Evolutionary conservation across 441 rosid genomes (phyloP).

Genomic region (Aquilaria agallochum): DNA sequence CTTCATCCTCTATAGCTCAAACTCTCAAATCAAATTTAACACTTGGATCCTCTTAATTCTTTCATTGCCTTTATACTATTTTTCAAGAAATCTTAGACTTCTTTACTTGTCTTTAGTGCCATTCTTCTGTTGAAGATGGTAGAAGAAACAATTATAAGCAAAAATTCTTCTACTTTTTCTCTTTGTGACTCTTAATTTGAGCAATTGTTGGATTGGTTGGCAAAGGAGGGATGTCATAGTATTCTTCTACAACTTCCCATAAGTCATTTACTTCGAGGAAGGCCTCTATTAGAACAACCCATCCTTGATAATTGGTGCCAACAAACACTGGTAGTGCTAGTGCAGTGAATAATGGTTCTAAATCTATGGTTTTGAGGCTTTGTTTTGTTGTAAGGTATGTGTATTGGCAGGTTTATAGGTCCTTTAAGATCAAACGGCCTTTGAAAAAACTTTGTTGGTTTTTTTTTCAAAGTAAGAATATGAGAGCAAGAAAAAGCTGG

Average conservation of each 20-base stretch:
- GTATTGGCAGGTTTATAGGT: too few relatives aligned
- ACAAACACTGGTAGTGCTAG: not conserved
- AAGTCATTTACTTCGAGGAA: not conserved
- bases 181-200: not conserved
- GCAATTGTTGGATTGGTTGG: not conserved
- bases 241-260: not conserved
- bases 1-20: not conserved
- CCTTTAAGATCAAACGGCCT: too few relatives aligned
- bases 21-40: not conserved
- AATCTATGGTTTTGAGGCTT: too few relatives aligned
- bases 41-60: not conserved
- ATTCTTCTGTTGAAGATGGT: not conserved
- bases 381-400: too few relatives aligned
- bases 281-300: not conserved
- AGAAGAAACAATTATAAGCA: not conserved
- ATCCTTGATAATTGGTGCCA: not conserved
- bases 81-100: not conserved
- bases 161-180: not conserved
- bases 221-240: not conserved
- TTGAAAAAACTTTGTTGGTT: too few relatives aligned
- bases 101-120: not conserved
- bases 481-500: too few relatives aligned
- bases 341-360: too few relatives aligned
- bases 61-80: not conserved
- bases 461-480: too few relatives aligned